Base-by-base conservation (phyloP, 2,329 filamentous ascomycete genomes). In the Volutella citrinella region DNA sequence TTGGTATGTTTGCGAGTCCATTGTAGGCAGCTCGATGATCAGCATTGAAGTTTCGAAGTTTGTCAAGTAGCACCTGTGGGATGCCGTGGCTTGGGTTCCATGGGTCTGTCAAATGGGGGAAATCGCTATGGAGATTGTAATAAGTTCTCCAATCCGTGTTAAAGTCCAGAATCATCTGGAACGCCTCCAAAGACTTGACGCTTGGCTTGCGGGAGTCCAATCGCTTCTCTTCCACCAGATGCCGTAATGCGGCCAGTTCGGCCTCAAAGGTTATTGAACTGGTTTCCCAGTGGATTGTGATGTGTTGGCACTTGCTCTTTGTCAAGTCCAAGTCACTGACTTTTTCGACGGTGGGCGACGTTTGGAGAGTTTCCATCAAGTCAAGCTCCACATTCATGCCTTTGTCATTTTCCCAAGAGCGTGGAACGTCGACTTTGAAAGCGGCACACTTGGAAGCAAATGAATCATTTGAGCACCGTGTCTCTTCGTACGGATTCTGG, bases 321-420 rank as follows among this genome's bases (percentile, higher is more conserved):
- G 45, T 41, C 2, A 58, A 7, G 1, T n/a, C 27, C 2, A 57
- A 32, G 6, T 22, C 38, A 3, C 21, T 6, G 6, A 51, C 31
- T 7, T 56, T 45, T 2, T 48, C 39, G 0, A 57, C 44, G 5
- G 38, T 0, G 69, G 74, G 12, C 70, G 76, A 54, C 72, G 80
- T 55, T 72, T 81, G 66, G 77, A 84, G 62, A 71, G 80, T 68
- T 61, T 75, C 35, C 80, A 84, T 63, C 69, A 84, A 57, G 68
- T 85, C 30, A 54, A 59, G 14, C 9, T 60, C 49, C 3, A 53
- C 10, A 4, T 52, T 40, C 0, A 34, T 30, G 0, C 56, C 57
- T 1, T 54, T 41, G 0, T 48, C 36, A 1, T 43, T 47, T 15
- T 52, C 41, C 47, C 51, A 57, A 1, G 57, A 54, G 3, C 59